Percentiles rank a stretch among this genome's conserved stretches.
phyloP scores from a whole-genome alignment of 106 monocot genomes.

The Ottelia alismoides region DNA sequence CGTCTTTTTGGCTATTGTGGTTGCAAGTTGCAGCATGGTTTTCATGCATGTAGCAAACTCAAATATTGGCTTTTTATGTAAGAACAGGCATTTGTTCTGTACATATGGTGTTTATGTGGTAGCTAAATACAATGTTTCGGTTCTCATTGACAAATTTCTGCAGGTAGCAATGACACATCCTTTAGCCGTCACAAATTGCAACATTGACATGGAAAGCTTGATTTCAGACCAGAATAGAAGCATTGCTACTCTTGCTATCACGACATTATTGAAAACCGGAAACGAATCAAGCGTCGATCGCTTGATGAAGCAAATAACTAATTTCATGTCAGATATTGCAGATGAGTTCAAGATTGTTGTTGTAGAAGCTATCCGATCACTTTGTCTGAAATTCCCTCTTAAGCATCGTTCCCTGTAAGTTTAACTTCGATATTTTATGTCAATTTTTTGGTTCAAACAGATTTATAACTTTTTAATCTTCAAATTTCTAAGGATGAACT shows the following conservation, averaged over 20 bases:
- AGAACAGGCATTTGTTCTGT: too few relatives aligned
- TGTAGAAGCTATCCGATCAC: conserved; percentile 92
- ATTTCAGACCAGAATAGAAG: conserved; percentile 98
- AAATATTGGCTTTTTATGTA: too few relatives aligned
- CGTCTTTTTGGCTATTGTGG: too few relatives aligned
- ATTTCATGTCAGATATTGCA: conserved; percentile 98
- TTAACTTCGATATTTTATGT: neutral
- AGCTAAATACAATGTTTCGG: too few relatives aligned
- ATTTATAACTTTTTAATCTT: neutral
- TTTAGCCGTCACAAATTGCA: conserved; percentile 93
- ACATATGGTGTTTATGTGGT: too few relatives aligned
- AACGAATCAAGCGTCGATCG: conserved; percentile 98
- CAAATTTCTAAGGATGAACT: conserved; percentile 78
- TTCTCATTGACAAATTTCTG: too few relatives aligned
- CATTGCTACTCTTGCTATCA: conserved; percentile 99
- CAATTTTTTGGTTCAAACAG: neutral
- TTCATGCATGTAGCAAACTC: too few relatives aligned
- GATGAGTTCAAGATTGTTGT: conserved; percentile 99
- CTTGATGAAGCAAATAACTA: conserved; percentile 97
- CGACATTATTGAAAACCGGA: conserved; percentile 94
- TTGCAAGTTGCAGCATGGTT: too few relatives aligned
- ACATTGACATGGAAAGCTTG: conserved; percentile 99
- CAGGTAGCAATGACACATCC: conserved; percentile 99
- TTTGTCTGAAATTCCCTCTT: conserved; percentile 95
- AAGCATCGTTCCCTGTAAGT: conserved; percentile 93